Conservation (phyloP, 331 rosid genomes). For the Cucumis variabilis region DNA sequence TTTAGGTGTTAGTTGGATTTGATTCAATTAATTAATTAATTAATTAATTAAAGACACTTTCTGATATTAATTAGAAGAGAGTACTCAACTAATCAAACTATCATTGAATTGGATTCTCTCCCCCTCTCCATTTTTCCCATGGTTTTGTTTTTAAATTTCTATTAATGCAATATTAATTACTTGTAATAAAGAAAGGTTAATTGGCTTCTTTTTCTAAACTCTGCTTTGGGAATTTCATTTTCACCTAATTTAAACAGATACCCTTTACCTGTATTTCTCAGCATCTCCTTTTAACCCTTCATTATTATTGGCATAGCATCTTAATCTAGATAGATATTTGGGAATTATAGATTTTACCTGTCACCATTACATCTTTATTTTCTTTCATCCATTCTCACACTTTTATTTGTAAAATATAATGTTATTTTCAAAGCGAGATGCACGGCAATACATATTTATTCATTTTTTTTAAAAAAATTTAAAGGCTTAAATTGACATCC, state of each 20-base stretch:
- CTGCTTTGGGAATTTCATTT: not conserved
- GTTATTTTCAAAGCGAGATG: no score
- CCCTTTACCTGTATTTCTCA: conserved; percentile 7
- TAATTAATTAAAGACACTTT: conserved; percentile 27
- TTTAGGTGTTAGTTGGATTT: conserved; percentile 47
- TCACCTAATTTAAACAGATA: conserved; percentile 22
- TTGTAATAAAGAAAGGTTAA: not conserved
- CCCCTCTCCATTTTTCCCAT: not conserved
- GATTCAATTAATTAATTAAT: conserved; percentile 17
- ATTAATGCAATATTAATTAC: not conserved
- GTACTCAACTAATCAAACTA: conserved; percentile 50
- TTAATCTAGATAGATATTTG: not conserved
- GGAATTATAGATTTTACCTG: not conserved
- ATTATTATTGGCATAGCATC: not conserved
- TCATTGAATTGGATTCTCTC: not conserved
- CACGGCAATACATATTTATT: no score
- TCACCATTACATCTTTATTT: conserved; percentile 5
- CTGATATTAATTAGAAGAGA: conserved; percentile 18
- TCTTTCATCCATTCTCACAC: not conserved
- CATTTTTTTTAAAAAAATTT: no score
- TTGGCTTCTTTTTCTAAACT: not conserved
- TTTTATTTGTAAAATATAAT: not conserved
- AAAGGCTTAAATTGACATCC: no score
- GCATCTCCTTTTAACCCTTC: not conserved
- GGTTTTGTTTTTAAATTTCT: not conserved